These are phyloP conservation scores for Thielaviopsis populi DNA, from an alignment of 2,329 filamentous ascomycete genomes.

Conservation along the genomic window DNA sequence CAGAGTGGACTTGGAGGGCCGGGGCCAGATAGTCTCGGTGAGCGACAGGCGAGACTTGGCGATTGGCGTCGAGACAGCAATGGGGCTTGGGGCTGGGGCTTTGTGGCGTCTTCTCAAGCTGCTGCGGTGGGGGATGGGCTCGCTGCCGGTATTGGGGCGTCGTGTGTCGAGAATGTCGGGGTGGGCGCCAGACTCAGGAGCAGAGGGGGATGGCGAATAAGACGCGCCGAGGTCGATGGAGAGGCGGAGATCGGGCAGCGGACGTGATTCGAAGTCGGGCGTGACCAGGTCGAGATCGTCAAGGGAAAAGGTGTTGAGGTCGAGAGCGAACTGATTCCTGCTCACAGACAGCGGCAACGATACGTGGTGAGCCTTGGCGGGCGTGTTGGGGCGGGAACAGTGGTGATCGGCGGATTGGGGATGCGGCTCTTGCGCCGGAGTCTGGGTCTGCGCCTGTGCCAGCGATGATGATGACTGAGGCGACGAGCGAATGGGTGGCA, in stretches of 20 bases:
- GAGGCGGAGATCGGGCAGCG: neutral
- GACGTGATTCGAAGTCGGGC: slow-evolving; percentile 7
- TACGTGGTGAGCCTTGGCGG: slow-evolving; percentile 12
- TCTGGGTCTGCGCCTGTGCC: neutral
- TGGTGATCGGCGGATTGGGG: neutral
- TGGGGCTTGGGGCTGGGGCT: neutral
- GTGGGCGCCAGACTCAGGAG: neutral
- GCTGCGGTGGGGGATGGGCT: neutral
- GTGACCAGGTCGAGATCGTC: slow-evolving; percentile 10
- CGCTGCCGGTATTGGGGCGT: neutral
- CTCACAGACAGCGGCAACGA: slow-evolving; percentile 14
- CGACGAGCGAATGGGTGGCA: neutral
- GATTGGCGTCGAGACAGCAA: neutral
- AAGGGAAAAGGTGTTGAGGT: slow-evolving; percentile 12
- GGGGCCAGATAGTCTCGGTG: slow-evolving; percentile 13
- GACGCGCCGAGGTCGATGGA: slow-evolving; percentile 6
- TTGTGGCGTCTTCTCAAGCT: neutral
- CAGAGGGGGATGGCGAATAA: neutral
- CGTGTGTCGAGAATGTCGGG: neutral
- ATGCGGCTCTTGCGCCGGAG: neutral
- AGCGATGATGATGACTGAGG: neutral
- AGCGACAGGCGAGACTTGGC: slow-evolving; percentile 14
- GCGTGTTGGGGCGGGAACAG: neutral
- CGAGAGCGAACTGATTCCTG: slow-evolving; percentile 13
- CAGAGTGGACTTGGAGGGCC: neutral